A percentile compares a stretch with the other conserved stretches of the same genome.
Conservation (phyloP, 345 rosid genomes). For the Eucalyptus guilfoylei region DNA sequence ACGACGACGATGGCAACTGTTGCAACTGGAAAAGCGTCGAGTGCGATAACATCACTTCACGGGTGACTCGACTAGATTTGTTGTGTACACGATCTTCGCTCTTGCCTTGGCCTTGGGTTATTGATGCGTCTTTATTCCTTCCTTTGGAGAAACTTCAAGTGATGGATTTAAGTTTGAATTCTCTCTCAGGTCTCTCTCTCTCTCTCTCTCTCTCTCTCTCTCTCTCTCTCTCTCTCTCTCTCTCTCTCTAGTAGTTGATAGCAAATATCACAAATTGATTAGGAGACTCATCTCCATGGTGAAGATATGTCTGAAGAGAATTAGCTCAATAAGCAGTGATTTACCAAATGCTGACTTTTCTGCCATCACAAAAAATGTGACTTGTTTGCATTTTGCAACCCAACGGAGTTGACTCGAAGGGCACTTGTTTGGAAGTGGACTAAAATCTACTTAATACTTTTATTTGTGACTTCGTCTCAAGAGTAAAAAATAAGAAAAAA, state of each 20-base stretch:
- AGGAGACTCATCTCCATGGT: not conserved
- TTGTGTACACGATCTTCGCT: accelerated
- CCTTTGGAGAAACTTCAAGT: too few species aligned
- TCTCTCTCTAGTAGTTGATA: not conserved
- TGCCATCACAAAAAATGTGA: not conserved
- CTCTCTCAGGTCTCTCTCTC: too few species aligned
- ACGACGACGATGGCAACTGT: too few species aligned
- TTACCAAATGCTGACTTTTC: not conserved
- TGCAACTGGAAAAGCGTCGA: accelerated
- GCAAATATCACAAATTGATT: too few species aligned
- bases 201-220: too few species aligned
- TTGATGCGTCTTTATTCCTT: too few species aligned
- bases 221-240: not conserved
- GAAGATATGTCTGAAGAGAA: too few species aligned
- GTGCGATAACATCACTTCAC: too few species aligned
- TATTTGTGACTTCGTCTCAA: too few species aligned
- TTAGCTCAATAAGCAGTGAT: too few species aligned
- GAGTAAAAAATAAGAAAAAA: accelerated
- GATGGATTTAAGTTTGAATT: accelerated
- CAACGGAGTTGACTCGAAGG: not conserved
- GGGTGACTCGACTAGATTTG: too few species aligned
- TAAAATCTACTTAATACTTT: not conserved
- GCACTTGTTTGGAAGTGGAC: not conserved
- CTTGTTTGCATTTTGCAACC: not conserved
- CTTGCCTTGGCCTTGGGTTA: too few species aligned